Evolutionary conservation across 495 filamentous ascomycete genomes (phyloP), one percentile per base, ranked within the genome.

Genomic region (Trichoderma erinaceum): DNA sequence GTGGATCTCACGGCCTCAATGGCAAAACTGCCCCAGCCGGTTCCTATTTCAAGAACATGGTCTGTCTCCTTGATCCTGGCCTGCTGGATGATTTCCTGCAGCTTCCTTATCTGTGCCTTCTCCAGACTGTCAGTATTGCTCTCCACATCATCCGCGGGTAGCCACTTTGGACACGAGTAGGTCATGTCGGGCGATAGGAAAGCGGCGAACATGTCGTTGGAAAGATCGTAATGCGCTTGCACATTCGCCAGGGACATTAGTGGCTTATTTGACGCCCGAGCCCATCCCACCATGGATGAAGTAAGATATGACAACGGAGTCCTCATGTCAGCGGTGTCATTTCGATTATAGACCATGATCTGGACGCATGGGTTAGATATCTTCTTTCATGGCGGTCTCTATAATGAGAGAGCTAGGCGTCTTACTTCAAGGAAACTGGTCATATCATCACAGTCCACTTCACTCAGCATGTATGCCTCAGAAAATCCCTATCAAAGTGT

Each of bases 141-240:
- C 68, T 46, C 52, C 13, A 4, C 63, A 32, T 29, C 58, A 48
- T 48, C 44, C 18, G 15, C n/a, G 3, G 44, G 44, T 1, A 48
- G 13, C 87, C 88, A 91, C 65, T 90, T 89, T 0, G 88, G 86
- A 70, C 89, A 90, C 2, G 87, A 90, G 71, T 91, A 92, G 13
- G 89, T 91, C 87, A 92, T 90, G 69, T 91, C 89, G 4, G 81
- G 76, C 1, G 88, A 90, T 29, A 92, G 79, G 67, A 91, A 91
- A 2, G 88, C 86, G 12, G 87, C 82, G 69, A 92, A 91, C 81
- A 91, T 87, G 32, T 85, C 83, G 74, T 92, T 91, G 70, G 85
- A 86, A 67, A 90, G 89, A 74, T 92, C 89, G 71, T 91, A 91
- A 68, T 92, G 89, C 21, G 87, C 85, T 2, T 81, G 79, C 52